Base-by-base conservation (phyloP, 768 basidiomycete genomes). In the Lentinus tigrinus region DNA sequence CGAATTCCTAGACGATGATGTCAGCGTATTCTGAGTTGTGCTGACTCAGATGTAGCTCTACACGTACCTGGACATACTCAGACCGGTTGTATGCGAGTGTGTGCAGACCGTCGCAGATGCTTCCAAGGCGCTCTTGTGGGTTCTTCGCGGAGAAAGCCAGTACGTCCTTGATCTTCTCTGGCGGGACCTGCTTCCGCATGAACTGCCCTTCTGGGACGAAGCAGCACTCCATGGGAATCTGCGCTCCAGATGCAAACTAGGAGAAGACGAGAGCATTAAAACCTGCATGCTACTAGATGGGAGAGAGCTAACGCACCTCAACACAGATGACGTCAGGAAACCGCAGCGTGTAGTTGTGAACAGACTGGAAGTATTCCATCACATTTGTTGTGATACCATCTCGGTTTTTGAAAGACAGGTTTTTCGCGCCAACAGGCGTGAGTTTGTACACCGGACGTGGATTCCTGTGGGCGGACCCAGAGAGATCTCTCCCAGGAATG, bases 141-240 rank as follows among this genome's bases (percentile, higher is more conserved):
- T 69, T 80, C 74, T 83, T 85, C 0, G 86, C 88, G 0, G 90
- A 80, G 59, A 92, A 91, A 0, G 78, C 77, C 0, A 91, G 75
- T 3, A 91, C 79, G 1, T 79, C 76, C 48, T 78, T 81, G 0
- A 85, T 85, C 64, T 85, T 85, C 43, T 89, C 86, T 0, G 83
- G 75, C 0, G 89, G 88, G 0, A 93, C 75, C 49, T 88, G 84
- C 62, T 87, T 89, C 40, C 83, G 78, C 78, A 88, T 84, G 40
- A 90, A 81, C 64, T 92, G 90, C 0, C 89, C 89, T 0, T 76
- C 67, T 0, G 79, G 76, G 3, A 92, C 85, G 0, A 66, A 70
- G 65, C 89, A 91, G 2, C 84, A 69, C 62, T 92, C 90, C 0
- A 92, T 69, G 0, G 90, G 90, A 3, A 89, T 75, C 28, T 85